Percentiles rank a stretch among this genome's conserved stretches.
These are phyloP conservation scores for Penicillium paxilli DNA, from an alignment of 495 filamentous ascomycete genomes.

Conservation along the genomic window DNA sequence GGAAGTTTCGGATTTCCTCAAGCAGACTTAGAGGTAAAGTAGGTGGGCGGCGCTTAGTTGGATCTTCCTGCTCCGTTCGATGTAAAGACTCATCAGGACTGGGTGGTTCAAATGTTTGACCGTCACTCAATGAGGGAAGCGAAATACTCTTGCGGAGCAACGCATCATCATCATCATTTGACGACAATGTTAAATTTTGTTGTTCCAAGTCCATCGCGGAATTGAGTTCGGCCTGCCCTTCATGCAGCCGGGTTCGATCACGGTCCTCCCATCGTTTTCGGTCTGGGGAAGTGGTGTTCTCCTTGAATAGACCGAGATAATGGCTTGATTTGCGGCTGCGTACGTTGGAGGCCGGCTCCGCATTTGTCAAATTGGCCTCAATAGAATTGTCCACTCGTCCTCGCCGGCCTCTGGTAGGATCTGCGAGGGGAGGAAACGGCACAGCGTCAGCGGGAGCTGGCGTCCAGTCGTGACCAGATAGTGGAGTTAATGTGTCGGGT, in stretches of 20 bases:
- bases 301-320: conserved; percentile 87
- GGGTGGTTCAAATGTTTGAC: conserved; percentile 22
- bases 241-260: conserved; percentile 24
- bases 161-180: conserved; percentile 22
- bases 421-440: conserved; percentile 20
- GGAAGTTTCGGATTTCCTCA: conserved; percentile 62
- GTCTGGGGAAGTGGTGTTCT: conserved; percentile 66
- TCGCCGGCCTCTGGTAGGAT: conserved; percentile 44
- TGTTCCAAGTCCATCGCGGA: conserved; percentile 7
- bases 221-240: conserved; percentile 22
- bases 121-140: conserved; percentile 31
- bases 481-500: conserved; percentile 18
- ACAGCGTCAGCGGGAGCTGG: conserved; percentile 16
- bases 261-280: conserved; percentile 41
- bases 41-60: conserved; percentile 24
- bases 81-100: conserved; percentile 2
- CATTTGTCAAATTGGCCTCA: conserved; percentile 72
- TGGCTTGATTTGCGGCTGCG: conserved; percentile 95
- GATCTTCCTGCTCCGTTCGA: conserved; percentile 23
- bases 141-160: conserved; percentile 34
- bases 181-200: background rate
- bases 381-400: conserved; percentile 77
- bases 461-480: conserved; percentile 19
- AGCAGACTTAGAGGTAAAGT: conserved; percentile 51
- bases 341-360: conserved; percentile 69